These are phyloP conservation scores for Periconia sp. DNA, from an alignment of 2,329 filamentous ascomycete genomes.

Conservation along the genomic window DNA sequence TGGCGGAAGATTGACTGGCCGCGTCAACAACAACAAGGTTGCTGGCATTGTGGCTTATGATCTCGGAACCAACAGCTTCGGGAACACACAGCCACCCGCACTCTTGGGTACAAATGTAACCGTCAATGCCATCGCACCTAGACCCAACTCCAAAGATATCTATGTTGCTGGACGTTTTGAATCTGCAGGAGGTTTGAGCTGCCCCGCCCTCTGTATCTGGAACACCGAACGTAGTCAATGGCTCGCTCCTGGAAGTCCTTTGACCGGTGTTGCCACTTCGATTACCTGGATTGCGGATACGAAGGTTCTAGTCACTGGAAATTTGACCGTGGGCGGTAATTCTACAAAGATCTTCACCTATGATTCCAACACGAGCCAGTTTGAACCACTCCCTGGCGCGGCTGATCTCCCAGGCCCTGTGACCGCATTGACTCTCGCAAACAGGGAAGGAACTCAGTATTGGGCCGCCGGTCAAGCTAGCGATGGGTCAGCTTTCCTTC, in stretches of 20 bases:
- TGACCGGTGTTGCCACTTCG: slow-evolving; percentile 69
- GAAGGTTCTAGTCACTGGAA: slow-evolving; percentile 75
- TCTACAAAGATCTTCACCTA: slow-evolving; percentile 71
- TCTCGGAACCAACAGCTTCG: slow-evolving; percentile 64
- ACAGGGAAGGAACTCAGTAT: slow-evolving; percentile 68
- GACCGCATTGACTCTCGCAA: slow-evolving; percentile 73
- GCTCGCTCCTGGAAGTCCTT: slow-evolving; percentile 72
- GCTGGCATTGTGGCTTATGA: slow-evolving; percentile 81
- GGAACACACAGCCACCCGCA: slow-evolving; percentile 70
- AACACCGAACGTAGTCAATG: slow-evolving; percentile 72
- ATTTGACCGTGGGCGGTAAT: slow-evolving; percentile 69
- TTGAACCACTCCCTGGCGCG: slow-evolving; percentile 64
- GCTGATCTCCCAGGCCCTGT: slow-evolving; percentile 77
- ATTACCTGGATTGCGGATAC: slow-evolving; percentile 77
- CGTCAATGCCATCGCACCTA: slow-evolving; percentile 75
- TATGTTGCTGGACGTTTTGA: slow-evolving; percentile 86
- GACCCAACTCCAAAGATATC: slow-evolving; percentile 70
- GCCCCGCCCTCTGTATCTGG: slow-evolving; percentile 80
- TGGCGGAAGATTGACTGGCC: slow-evolving; percentile 78
- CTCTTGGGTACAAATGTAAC: slow-evolving; percentile 69
- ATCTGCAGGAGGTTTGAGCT: slow-evolving; percentile 80
- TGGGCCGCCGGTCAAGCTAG: slow-evolving; percentile 77
- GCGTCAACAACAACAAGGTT: slow-evolving; percentile 62
- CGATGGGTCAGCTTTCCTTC: slow-evolving; percentile 72
- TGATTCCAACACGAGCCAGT: slow-evolving; percentile 66